Evolutionary conservation across 2,329 filamentous ascomycete species (phyloP).

Genomic region (Penicillium capsulatum): DNA sequence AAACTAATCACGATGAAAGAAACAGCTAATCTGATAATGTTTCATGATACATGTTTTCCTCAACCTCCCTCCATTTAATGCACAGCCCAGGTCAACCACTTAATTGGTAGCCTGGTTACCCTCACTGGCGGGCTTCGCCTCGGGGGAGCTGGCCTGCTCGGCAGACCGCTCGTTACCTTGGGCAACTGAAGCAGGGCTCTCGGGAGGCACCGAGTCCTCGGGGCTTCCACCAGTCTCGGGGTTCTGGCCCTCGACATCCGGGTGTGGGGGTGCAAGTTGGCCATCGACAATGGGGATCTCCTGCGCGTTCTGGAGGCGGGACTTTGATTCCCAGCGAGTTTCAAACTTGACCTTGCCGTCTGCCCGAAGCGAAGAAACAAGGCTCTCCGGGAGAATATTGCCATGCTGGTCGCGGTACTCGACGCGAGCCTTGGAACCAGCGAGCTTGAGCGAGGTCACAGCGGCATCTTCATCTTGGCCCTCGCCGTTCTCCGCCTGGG

Average conservation of each 20-base stretch:
- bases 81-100: slow-evolving; percentile 5
- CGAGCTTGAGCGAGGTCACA: slow-evolving; percentile 26
- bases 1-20: background rate
- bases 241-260: slow-evolving; percentile 55
- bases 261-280: slow-evolving; percentile 50
- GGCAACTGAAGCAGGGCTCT: slow-evolving; percentile 40
- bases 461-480: slow-evolving; percentile 16
- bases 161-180: slow-evolving; percentile 36
- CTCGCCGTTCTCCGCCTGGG: background rate
- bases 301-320: slow-evolving; percentile 71
- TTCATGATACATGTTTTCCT: slow-evolving; percentile 21
- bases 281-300: slow-evolving; percentile 55
- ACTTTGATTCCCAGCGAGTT: slow-evolving; percentile 93
- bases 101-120: slow-evolving; percentile 45
- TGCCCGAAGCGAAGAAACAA: slow-evolving; percentile 66
- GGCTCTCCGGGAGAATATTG: slow-evolving; percentile 76
- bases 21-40: slow-evolving; percentile 7
- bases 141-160: slow-evolving; percentile 33
- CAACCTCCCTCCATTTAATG: slow-evolving; percentile 1
- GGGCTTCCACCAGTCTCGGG: slow-evolving; percentile 50
- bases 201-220: slow-evolving; percentile 33
- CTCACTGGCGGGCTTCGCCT: slow-evolving; percentile 47
- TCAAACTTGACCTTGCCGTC: slow-evolving; percentile 93
- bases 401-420: slow-evolving; percentile 95
- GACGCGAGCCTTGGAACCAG: slow-evolving; percentile 69